Base-by-base conservation (phyloP, 2,329 filamentous ascomycete species). In the Diaporthe longicolla region DNA sequence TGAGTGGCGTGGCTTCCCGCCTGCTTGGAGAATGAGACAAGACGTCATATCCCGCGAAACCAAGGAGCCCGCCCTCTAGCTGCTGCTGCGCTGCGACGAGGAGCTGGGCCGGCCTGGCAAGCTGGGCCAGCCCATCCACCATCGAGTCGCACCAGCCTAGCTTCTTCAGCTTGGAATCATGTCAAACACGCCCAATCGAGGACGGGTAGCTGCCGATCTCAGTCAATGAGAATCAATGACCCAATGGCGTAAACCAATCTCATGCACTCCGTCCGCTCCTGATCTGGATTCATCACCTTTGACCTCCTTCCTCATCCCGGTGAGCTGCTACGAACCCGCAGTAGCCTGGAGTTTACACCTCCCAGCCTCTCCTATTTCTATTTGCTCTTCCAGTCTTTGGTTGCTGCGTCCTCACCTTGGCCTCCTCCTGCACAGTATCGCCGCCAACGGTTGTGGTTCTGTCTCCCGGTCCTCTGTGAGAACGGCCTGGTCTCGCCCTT, bases 1-100 rank as follows among this genome's bases (percentile, higher is more conserved):
- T 71, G 57, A 48, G 59, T 71, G 70, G 70, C 70, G 70, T 71
- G 35, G 57, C n/a, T 45, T 52, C 57, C 48, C 57, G 63, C 50
- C 69, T 45, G 50, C 45, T 50, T 32, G 35, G 35, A 54, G 48
- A 35, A 61, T 63, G 54, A 58, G 57, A 71, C 57, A 63, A 59
- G 70, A 71, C 70, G 70, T 71, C 70, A 71, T 71, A 26, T 55
- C 37, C 69, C 48, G 32, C 45, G 0, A n/a, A 54, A 43, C 37
- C 70, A 63, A 63, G 69, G 50, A 71, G 69, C 69, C 37, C 10
- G 66, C 66, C 32, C 37, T 37, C 32, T 37, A 37, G 58, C 69
- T 45, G 57, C 57, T n/a, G 17, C n/a, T 66, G 26, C 63, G 1
- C 4, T 37, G 55, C 55, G 10, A 24, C 29, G 57, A 24, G 26